Conservation (phyloP, 805 yeast genomes). For the Yamadazyma tumulicola region DNA sequence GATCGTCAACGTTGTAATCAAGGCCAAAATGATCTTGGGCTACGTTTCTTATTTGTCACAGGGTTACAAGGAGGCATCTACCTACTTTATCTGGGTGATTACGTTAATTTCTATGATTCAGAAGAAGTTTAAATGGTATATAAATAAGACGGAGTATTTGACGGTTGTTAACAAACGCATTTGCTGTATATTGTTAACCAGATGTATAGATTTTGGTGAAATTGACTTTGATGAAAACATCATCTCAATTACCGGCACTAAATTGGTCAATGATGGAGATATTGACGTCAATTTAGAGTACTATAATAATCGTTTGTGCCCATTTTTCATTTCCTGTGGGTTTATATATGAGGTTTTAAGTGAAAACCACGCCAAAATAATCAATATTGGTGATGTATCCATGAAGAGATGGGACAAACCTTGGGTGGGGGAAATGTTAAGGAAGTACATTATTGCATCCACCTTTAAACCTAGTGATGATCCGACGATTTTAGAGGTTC, state of each 20-base stretch:
- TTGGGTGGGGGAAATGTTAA: slow-evolving; percentile 31
- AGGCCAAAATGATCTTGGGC: slow-evolving; percentile 11
- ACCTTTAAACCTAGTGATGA: slow-evolving; percentile 34
- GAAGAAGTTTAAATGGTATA: slow-evolving; percentile 3
- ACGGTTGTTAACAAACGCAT: slow-evolving; percentile 11
- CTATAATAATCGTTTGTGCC: slow-evolving; percentile 23
- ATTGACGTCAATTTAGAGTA: slow-evolving; percentile 13
- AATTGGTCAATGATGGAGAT: slow-evolving; percentile 10
- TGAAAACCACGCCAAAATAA: slow-evolving; percentile 1
- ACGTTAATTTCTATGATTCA: slow-evolving; percentile 11
- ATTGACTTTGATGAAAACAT: slow-evolving; percentile 7
- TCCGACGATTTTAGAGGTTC: slow-evolving; percentile 26
- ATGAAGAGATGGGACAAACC: slow-evolving; percentile 10
- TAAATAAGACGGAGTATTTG: slow-evolving; percentile 13
- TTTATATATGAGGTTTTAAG: slow-evolving; percentile 19
- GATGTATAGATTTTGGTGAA: slow-evolving; percentile 14
- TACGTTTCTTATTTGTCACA: slow-evolving; percentile 13
- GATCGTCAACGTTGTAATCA: neutral
- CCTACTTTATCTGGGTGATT: slow-evolving; percentile 17
- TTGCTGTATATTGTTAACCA: slow-evolving; percentile 10
- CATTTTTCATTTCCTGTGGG: slow-evolving; percentile 20
- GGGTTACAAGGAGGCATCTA: slow-evolving; percentile 15
- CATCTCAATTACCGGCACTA: slow-evolving; percentile 8
- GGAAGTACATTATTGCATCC: slow-evolving; percentile 34
- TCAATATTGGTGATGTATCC: slow-evolving; percentile 8